Base-by-base conservation (phyloP, 1,284 basidiomycete species). In the Abortiporus biennis region DNA sequence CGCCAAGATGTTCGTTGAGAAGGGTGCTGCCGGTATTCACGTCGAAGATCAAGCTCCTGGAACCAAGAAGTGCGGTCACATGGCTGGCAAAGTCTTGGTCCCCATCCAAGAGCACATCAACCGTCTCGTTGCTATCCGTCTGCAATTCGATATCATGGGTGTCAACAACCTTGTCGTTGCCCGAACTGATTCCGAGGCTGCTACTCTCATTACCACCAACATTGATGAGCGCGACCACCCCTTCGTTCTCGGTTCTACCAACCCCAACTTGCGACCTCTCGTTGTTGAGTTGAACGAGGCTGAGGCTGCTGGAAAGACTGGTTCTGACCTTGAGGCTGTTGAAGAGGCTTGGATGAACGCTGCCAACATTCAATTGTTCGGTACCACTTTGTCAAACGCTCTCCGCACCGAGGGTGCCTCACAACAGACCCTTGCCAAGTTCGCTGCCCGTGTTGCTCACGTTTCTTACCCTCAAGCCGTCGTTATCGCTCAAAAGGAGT, bases 151-250 rank as follows among this genome's bases (percentile, higher is more conserved):
- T 60, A 80, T 88, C 53, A 85, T 87, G 83, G 84, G 83, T 51
- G 80, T 83, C 43, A 73, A 79, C 59, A 87, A 85, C 66, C 74
- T 87, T 48, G 79, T 84, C 54, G 74, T 88, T 46, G 82, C 82
- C 6, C 75, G 84, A 46, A 88, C 84, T 39, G 84, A 87, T 61
- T 84, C 82, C 8, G 83, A 98, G 65, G 94, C 95, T 6, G 95
- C 95, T 3, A 98, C 94, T 1, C 80, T 99, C 52, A 91, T 99
- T 71, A 91, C 93, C 40, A 85, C 90, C 56, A 98, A 98, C 68
- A 92, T 99, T 49, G 96, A 99, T 66, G 82, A 87, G 55, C 86
- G 95, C 30, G 95, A 99, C 70, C 95, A 99, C 58, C 67, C 92
- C 23, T 99, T 97, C 74, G 94, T 99, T 61, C 80, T 98, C 25